These are phyloP conservation scores for Solanum hybrid DNA, from an alignment of 305 asterid species.

Conservation along the genomic window DNA sequence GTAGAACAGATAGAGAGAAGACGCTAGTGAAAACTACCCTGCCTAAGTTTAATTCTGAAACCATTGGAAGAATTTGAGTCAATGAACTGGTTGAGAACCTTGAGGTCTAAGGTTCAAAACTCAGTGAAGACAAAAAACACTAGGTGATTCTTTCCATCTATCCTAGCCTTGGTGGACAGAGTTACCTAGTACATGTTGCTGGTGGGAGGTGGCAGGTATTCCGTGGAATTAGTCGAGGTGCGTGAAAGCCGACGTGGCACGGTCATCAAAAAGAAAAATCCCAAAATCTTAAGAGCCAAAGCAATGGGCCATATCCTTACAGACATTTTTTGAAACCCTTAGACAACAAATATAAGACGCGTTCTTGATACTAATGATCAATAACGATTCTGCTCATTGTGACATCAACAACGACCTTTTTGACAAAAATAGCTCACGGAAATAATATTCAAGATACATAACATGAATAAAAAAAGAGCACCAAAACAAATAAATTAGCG, in stretches of 20 bases:
- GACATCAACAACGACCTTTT: neutral
- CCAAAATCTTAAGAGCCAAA: neutral
- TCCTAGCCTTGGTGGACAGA: neutral
- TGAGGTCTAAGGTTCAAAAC: neutral
- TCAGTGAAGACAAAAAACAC: neutral
- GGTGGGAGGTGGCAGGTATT: neutral
- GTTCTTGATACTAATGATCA: neutral
- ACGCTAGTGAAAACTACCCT: neutral
- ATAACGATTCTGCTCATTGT: neutral
- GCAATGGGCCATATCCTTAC: neutral
- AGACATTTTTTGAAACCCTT: neutral
- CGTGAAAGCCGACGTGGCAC: neutral
- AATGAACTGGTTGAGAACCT: neutral
- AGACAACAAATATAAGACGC: neutral
- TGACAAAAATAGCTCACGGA: neutral
- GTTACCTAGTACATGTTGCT: neutral
- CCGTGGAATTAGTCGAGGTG: neutral
- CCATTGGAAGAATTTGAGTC: neutral
- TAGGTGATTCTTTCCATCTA: neutral
- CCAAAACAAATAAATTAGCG: neutral
- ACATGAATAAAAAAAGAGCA: neutral
- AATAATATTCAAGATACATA: neutral
- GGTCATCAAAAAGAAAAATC: neutral
- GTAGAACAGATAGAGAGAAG: neutral
- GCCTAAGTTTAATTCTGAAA: neutral